Percentiles rank a stretch among this genome's conserved stretches.
These are phyloP conservation scores for Tylopilus subfusipes DNA, from an alignment of 768 basidiomycete genomes.

Conservation along the genomic window DNA sequence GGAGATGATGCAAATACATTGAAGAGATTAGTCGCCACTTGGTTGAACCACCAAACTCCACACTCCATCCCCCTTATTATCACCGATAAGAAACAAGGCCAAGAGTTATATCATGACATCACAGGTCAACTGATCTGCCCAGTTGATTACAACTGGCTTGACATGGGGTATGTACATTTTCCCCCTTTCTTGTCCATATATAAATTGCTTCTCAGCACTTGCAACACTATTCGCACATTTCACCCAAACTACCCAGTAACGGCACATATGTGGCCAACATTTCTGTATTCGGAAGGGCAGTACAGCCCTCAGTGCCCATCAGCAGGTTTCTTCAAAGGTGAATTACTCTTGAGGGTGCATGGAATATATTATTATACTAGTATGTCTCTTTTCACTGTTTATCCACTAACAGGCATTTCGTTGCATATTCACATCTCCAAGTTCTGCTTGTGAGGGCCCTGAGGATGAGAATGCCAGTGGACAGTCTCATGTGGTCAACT, in stretches of 20 bases:
- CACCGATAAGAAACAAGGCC: background rate
- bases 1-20: slow-evolving; percentile 9
- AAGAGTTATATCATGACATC: background rate
- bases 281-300: background rate
- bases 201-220: too few species aligned
- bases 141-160: background rate
- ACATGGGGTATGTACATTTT: too few species aligned
- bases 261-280: background rate
- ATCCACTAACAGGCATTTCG: too few species aligned
- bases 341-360: background rate
- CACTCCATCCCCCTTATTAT: background rate
- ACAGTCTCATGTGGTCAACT: too few species aligned
- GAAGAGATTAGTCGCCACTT: background rate
- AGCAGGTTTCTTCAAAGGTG: background rate
- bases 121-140: background rate
- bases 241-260: background rate
- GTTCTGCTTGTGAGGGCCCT: background rate
- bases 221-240: too few species aligned
- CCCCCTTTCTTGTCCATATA: too few species aligned
- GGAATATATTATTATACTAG: background rate
- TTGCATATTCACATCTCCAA: background rate
- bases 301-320: background rate
- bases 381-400: too few species aligned
- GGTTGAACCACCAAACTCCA: slow-evolving; percentile 6
- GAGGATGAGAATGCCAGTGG: too few species aligned